Base-by-base conservation (phyloP, 768 basidiomycete genomes). In the Phlebiopsis gigantea region DNA sequence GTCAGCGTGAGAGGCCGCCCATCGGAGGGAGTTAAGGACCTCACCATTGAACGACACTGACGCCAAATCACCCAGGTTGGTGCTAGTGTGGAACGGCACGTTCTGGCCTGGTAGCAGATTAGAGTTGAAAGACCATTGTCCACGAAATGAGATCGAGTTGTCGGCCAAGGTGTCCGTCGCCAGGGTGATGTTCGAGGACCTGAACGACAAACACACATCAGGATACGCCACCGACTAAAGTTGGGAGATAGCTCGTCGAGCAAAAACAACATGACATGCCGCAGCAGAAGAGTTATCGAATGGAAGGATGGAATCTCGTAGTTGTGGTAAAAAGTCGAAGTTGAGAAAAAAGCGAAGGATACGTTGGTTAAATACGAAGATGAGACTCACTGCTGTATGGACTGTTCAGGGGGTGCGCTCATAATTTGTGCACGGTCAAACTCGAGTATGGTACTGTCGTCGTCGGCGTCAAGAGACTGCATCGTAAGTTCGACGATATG, bases 401-500 rank as follows among this genome's bases (percentile, higher is more conserved):
- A 39, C 19, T 53, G 42, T 4, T 48, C 30, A 19, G 61, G 57
- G 21, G 59, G 62, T 22, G 71, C 26, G 72, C 67, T 54, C 63
- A 68, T 74, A 48, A 88, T 71, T 43, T 79, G 64, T 0, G 84
- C 87, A 56, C 74, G 72, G 60, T 85, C 80, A 66, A 90, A 87
- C 21, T 70, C 71, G 12, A 90, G 52, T 34, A 53, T 51, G 22
- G 56, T 59, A 24, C 39, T 45, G 19, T 51, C 42, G 41, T 57
- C 57, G 31, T 31, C 51, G 34, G 24, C 26, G 61, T 65, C 51
- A 60, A 70, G 64, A 55, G 66, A 80, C 51, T 71, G 70, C 8
- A 81, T 75, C 43, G 75, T 79, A 53, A 91, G 72, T 29, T 77
- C 71, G 50, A 91, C 62, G 3, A 75, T 77, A 67, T 91, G 89